phyloP scores from a whole-genome alignment of 2,329 filamentous ascomycete species.

The Coniella lustricola region DNA sequence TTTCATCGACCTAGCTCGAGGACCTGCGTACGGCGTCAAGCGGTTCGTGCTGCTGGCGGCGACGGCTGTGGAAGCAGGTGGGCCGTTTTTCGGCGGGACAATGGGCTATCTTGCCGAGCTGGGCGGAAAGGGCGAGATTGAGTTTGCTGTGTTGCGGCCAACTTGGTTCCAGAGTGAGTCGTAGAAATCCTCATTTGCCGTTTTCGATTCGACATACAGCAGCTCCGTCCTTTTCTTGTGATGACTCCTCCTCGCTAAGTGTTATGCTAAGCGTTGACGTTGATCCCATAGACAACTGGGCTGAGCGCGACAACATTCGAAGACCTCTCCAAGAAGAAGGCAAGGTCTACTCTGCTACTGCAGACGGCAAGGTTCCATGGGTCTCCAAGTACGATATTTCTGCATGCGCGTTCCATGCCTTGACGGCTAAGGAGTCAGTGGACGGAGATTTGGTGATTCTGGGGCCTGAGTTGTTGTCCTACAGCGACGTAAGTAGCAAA shows the following conservation, averaged over 20 bases:
- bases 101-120: slow-evolving; percentile 32
- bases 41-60: slow-evolving; percentile 40
- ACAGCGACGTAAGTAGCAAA: slow-evolving; percentile 24
- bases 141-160: slow-evolving; percentile 37
- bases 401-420: slow-evolving; percentile 32
- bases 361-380: slow-evolving; percentile 38
- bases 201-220: too few species aligned
- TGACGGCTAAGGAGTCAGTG: slow-evolving; percentile 31
- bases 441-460: slow-evolving; percentile 34
- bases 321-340: slow-evolving; percentile 30
- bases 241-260: too few species aligned
- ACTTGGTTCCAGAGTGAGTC: slow-evolving; percentile 35
- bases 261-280: too few species aligned
- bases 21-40: slow-evolving; percentile 24
- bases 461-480: slow-evolving; percentile 30
- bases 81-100: slow-evolving; percentile 28
- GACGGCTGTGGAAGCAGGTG: slow-evolving; percentile 29
- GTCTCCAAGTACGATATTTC: slow-evolving; percentile 41
- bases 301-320: slow-evolving; percentile 22
- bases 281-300: slow-evolving; percentile 39
- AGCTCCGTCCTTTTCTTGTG: too few species aligned
- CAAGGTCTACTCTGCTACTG: slow-evolving; percentile 36
- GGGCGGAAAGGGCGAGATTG: slow-evolving; percentile 27
- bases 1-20: slow-evolving; percentile 35
- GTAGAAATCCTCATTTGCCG: not conserved